A percentile compares a stretch with the other conserved stretches of the same genome.
Evolutionary conservation across 2,329 filamentous ascomycete genomes (phyloP).

Genomic region (Clarireedia monteithiana): DNA sequence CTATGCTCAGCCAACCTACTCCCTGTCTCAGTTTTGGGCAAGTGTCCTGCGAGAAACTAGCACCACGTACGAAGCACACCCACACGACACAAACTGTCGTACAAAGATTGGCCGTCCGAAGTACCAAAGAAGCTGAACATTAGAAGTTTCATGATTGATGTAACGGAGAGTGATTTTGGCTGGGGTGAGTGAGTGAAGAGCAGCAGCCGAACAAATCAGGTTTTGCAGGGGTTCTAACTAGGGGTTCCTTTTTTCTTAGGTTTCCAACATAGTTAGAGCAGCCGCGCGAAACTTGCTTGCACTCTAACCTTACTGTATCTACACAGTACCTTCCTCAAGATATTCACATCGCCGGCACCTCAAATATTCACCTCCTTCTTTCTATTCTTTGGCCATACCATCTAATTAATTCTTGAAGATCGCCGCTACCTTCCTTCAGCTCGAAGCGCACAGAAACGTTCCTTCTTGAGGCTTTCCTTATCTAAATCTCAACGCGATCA

Average conservation of each 20-base stretch:
- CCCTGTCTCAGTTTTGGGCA: no score
- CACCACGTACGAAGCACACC: no score
- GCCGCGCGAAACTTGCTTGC: neutral
- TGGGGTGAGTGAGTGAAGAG: neutral
- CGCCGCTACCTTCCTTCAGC: neutral
- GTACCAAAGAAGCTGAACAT: no score
- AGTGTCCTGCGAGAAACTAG: no score
- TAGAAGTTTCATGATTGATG: no score
- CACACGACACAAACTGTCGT: no score
- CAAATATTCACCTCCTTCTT: neutral
- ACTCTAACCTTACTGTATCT: neutral
- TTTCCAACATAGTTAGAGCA: neutral
- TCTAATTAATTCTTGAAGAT: neutral
- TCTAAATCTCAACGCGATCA: neutral
- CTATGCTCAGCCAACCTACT: no score
- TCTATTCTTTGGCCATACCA: neutral
- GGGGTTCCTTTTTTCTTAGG: neutral
- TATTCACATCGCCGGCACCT: neutral
- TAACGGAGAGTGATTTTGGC: no score
- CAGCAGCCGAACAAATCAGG: neutral
- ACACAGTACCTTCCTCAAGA: neutral
- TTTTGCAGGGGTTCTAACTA: no score
- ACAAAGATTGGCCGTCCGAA: no score
- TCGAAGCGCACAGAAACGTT: constrained; percentile 2
- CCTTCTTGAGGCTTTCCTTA: constrained; percentile 4